A percentile compares a stretch with the other conserved stretches of the same genome.
Conservation (phyloP, 192 early-diverging fungal genomes). For the Podila clonocystis region DNA sequence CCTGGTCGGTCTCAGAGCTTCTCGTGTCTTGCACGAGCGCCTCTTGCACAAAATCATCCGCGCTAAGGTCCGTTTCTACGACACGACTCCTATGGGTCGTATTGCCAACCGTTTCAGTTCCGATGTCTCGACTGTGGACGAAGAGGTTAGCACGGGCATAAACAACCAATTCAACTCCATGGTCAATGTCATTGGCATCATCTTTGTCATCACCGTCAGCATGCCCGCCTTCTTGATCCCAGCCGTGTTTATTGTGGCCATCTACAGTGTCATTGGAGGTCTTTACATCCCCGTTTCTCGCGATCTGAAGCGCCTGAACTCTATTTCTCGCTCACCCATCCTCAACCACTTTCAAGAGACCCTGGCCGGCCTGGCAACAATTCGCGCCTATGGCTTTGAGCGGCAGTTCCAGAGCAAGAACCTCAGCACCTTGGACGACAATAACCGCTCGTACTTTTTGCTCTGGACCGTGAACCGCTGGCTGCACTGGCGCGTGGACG, state of each 20-base stretch:
- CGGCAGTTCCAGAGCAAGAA: constrained; percentile 70
- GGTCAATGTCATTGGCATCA: constrained; percentile 64
- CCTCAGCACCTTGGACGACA: constrained; percentile 69
- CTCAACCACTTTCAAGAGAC: constrained; percentile 87
- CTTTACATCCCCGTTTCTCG: constrained; percentile 83
- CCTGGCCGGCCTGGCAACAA: constrained; percentile 78
- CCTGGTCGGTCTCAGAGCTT: constrained; percentile 63
- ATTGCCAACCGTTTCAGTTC: constrained; percentile 88
- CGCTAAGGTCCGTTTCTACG: constrained; percentile 88
- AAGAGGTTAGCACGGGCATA: constrained; percentile 56
- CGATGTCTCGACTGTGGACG: constrained; percentile 86
- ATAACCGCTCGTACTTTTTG: constrained; percentile 88
- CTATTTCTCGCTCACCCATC: constrained; percentile 77
- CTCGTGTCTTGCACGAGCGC: constrained; percentile 61
- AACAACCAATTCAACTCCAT: constrained; percentile 57
- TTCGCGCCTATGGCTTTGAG: constrained; percentile 85
- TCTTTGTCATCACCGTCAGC: constrained; percentile 67
- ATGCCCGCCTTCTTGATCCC: constrained; percentile 78
- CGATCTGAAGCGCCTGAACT: constrained; percentile 91
- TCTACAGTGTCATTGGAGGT: constrained; percentile 68
- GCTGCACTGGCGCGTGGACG: constrained; percentile 87
- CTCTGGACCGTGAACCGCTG: constrained; percentile 90
- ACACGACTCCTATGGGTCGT: constrained; percentile 83
- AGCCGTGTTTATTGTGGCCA: constrained; percentile 58
- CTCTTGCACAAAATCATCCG: constrained; percentile 67